Percentiles rank a stretch among this genome's conserved stretches.
Conservation (phyloP, 768 basidiomycete species). For the Tremella mesenterica region DNA sequence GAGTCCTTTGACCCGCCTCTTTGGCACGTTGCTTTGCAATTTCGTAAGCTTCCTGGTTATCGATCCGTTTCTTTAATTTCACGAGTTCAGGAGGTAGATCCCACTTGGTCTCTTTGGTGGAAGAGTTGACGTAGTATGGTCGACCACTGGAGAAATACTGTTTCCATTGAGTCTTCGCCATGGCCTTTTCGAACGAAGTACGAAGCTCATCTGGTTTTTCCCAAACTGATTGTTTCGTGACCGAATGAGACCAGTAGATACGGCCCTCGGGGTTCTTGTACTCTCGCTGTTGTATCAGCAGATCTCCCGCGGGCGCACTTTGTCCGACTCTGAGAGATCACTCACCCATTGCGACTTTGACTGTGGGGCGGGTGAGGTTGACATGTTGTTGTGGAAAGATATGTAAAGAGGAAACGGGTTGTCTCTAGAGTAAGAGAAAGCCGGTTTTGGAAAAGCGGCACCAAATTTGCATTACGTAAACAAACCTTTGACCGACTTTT, state of each 20-base stretch:
- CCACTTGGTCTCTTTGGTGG: slow-evolving; percentile 84
- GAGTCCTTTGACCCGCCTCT: slow-evolving; percentile 46
- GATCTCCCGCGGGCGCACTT: too few species aligned
- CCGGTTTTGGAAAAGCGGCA: too few species aligned
- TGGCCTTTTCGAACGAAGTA: slow-evolving; percentile 85
- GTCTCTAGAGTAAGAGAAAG: too few species aligned
- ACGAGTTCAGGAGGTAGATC: slow-evolving; percentile 90
- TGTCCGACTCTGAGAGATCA: background rate
- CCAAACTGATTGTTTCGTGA: slow-evolving; percentile 86
- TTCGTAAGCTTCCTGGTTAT: slow-evolving; percentile 42
- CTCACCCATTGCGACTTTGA: slow-evolving; percentile 7
- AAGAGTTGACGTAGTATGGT: slow-evolving; percentile 54
- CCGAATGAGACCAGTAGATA: slow-evolving; percentile 95
- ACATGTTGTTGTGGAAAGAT: too few species aligned
- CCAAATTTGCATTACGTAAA: too few species aligned
- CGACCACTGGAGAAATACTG: slow-evolving; percentile 87
- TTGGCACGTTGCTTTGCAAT: slow-evolving; percentile 51
- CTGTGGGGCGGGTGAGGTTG: background rate
- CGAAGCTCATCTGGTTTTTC: slow-evolving; percentile 92
- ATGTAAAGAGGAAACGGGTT: too few species aligned
- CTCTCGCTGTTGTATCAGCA: slow-evolving; percentile 46
- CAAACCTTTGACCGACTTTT: too few species aligned
- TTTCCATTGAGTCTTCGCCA: slow-evolving; percentile 86
- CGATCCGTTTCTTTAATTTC: slow-evolving; percentile 73
- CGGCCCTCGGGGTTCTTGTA: slow-evolving; percentile 92